These are phyloP conservation scores for Coemansia sp. DNA, from an alignment of 192 early-diverging fungal genomes.

Conservation along the genomic window DNA sequence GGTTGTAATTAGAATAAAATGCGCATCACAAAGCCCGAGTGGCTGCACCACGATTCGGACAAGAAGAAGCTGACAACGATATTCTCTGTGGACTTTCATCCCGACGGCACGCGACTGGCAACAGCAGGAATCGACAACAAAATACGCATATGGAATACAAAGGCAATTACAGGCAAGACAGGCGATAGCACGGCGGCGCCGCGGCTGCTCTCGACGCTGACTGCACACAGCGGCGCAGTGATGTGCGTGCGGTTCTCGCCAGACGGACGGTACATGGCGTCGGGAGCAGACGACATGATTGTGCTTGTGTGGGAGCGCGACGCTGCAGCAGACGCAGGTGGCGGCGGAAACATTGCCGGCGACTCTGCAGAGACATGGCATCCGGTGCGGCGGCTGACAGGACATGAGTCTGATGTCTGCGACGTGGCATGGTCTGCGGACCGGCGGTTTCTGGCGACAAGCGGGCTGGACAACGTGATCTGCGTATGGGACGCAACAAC, in stretches of 20 bases:
- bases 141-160: slow-evolving; percentile 87
- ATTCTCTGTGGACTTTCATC: slow-evolving; percentile 88
- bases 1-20: slow-evolving; percentile 34
- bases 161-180: slow-evolving; percentile 46
- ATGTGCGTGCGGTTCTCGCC: slow-evolving; percentile 86
- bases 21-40: slow-evolving; percentile 68
- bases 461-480: slow-evolving; percentile 80
- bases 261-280: slow-evolving; percentile 73
- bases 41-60: slow-evolving; percentile 72
- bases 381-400: slow-evolving; percentile 69
- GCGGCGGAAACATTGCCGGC: background rate
- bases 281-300: slow-evolving; percentile 90
- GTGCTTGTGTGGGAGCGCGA: slow-evolving; percentile 90
- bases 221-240: slow-evolving; percentile 83
- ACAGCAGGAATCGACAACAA: slow-evolving; percentile 88
- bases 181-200: slow-evolving; percentile 39
- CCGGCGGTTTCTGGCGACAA: slow-evolving; percentile 83
- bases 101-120: slow-evolving; percentile 75
- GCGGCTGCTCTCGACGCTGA: slow-evolving; percentile 76
- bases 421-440: slow-evolving; percentile 92
- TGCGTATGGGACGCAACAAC: slow-evolving; percentile 84
- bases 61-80: slow-evolving; percentile 64
- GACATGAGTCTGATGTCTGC: slow-evolving; percentile 89
- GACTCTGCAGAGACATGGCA: slow-evolving; percentile 66
- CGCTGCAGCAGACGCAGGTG: slow-evolving; percentile 1